Evolutionary conservation across 1,284 basidiomycete species (phyloP).

Genomic region (Tilletiopsis washingtonensis): DNA sequence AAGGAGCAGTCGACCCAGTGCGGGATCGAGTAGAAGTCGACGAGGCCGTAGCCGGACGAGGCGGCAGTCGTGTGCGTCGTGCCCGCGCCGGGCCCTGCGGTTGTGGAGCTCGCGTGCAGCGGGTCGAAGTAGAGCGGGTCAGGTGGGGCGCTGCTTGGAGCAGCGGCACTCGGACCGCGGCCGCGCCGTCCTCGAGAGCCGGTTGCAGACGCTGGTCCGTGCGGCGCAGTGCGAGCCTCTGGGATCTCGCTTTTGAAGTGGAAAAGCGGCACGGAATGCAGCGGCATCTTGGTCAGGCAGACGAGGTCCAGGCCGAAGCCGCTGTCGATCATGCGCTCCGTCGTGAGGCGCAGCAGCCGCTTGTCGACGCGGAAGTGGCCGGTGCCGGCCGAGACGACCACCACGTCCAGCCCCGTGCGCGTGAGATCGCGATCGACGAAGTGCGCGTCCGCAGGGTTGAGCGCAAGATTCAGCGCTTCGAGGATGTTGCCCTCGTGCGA

Average conservation of each 20-base stretch:
- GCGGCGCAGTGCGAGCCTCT: neutral
- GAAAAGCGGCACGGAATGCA: conserved; percentile 64
- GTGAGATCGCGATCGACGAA: conserved; percentile 92
- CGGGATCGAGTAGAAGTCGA: conserved; percentile 40
- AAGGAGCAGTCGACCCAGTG: conserved; percentile 47
- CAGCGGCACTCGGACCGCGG: neutral
- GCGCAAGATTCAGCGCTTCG: conserved; percentile 84
- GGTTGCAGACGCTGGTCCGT: neutral
- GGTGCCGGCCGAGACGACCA: conserved; percentile 86
- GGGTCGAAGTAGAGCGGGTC: conserved; percentile 39
- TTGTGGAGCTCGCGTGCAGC: conserved; percentile 4
- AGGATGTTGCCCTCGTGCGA: conserved; percentile 92
- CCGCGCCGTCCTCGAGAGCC: neutral
- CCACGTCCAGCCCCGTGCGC: conserved; percentile 76
- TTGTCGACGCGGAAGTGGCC: conserved; percentile 91
- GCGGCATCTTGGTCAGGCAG: conserved; percentile 79
- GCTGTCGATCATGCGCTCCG: conserved; percentile 89
- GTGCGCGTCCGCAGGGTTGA: conserved; percentile 89
- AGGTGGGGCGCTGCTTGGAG: conserved; percentile 13
- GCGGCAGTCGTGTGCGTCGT: neutral
- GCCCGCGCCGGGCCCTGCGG: neutral
- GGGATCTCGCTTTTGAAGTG: conserved; percentile 27
- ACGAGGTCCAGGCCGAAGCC: conserved; percentile 85
- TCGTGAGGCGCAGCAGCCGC: conserved; percentile 79
- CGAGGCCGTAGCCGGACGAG: neutral